Conservation (phyloP, 129 eudicot genomes). For the Helichrysum umbraculigerum region DNA sequence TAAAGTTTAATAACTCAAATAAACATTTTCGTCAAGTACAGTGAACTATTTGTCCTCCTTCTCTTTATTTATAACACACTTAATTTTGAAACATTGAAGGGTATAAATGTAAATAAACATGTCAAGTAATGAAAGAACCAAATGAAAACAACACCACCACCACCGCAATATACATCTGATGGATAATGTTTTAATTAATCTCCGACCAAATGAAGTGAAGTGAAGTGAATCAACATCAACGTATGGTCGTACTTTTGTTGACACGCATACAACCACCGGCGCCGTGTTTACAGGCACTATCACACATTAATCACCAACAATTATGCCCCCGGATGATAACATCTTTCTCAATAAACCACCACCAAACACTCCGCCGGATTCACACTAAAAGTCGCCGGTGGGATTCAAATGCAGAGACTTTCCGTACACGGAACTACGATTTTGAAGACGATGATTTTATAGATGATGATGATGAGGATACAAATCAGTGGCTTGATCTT, state of each 20-base stretch:
- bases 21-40: too few species aligned
- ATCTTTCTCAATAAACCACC: conserved; percentile 3
- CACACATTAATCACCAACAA: conserved; percentile 21
- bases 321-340: conserved; percentile 24
- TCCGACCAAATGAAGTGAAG: background rate
- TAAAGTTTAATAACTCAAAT: too few species aligned
- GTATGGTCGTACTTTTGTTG: conserved; percentile 28
- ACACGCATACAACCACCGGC: background rate
- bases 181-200: background rate
- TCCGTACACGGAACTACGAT: conserved; percentile 40
- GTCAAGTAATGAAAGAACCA: background rate
- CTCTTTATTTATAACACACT: too few species aligned
- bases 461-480: conserved; percentile 37
- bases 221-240: background rate
- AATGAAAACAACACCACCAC: background rate
- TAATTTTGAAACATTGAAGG: background rate
- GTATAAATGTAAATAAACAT: background rate
- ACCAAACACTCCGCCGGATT: conserved; percentile 14
- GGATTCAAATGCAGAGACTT: conserved; percentile 80
- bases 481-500: conserved; percentile 42
- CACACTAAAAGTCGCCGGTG: conserved; percentile 41
- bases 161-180: background rate
- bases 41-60: too few species aligned
- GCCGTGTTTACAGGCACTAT: conserved; percentile 19
- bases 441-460: conserved; percentile 32